Evolutionary conservation across 805 yeast genomes (phyloP).

Genomic region (Yarrowia deformans): DNA sequence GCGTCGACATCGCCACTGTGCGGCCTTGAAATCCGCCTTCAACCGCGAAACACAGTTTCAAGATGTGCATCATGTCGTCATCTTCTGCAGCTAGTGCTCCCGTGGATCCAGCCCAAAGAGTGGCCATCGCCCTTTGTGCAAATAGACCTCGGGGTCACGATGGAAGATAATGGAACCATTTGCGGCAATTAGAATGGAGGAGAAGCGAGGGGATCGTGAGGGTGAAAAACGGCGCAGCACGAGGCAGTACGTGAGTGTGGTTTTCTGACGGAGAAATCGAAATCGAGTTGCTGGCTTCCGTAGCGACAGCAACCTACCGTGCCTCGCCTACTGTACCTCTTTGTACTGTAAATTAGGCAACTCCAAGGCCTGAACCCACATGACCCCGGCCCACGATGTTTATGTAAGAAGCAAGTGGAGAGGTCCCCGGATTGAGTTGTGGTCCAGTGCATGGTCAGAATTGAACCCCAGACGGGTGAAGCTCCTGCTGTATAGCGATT

Average conservation of each 20-base stretch:
- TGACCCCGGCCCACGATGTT: not conserved
- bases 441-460: too few relatives aligned
- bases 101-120: not conserved
- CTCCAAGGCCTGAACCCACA: not conserved
- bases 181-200: not conserved
- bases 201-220: too few relatives aligned
- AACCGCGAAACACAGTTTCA: not conserved
- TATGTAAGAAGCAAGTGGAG: not conserved
- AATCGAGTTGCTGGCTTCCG: too few relatives aligned
- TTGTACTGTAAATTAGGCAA: not conserved
- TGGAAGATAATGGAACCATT: not conserved
- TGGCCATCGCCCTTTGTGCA: not conserved
- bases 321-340: too few relatives aligned
- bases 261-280: too few relatives aligned
- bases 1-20: conserved; percentile 17
- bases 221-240: too few relatives aligned
- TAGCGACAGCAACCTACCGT: too few relatives aligned
- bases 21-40: conserved; percentile 1
- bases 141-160: not conserved
- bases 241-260: too few relatives aligned
- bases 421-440: too few relatives aligned
- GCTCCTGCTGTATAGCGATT: too few relatives aligned
- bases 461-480: too few relatives aligned
- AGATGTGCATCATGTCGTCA: conserved; percentile 11
- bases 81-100: not conserved